Evolutionary conservation across 225 moss, liverwort and hornwort genomes (phyloP), one percentile per base, ranked within the genome.

Genomic region (Bryum argenteum): DNA sequence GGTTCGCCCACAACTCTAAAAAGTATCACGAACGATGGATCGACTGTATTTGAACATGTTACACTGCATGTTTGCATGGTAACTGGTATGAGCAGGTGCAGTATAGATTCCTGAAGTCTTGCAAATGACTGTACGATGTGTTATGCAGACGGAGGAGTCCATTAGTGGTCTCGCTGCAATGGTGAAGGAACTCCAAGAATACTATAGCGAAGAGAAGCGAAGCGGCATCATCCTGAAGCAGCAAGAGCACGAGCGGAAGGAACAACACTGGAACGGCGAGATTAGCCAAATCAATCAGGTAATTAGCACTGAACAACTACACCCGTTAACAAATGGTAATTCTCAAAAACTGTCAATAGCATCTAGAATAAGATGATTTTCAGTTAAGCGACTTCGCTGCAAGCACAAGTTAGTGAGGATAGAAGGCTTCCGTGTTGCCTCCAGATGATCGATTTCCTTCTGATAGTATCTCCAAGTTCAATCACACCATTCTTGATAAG

Each of bases 141-240:
- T 33, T 26, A 10, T 56, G 41, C 79, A 84, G 87, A 89, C 91
- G 43, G 88, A 90, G 67, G 84, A 89, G 77, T 82, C 89, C 63
- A 53, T 91, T 63, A 75, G 74, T 67, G 82, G 73, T 72, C 85
- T 93, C 38, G 79, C 83, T 61, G 69, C 68, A 4, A 75, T 84
- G 63, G 89, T 96, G 51, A 87, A 82, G 65, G 85, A 90, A 37
- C 67, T 96, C 38, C 93, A 90, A 79, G 81, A 86, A 40, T 67
- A 65, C 43, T 81, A 68, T 61, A 74, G 74, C 28, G 82, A 88
- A 55, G 89, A 91, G 67, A 91, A 87, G 71, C 71, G 72, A 18
- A 78, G 71, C 39, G 68, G 83, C 56, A 45, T 80, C 69, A 63
- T 61, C 9, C 44, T 82, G 8, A 85, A 85, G 75, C 91, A 87